Conservation (phyloP, 768 basidiomycete species). For the Peribolospora kevripleyi region DNA sequence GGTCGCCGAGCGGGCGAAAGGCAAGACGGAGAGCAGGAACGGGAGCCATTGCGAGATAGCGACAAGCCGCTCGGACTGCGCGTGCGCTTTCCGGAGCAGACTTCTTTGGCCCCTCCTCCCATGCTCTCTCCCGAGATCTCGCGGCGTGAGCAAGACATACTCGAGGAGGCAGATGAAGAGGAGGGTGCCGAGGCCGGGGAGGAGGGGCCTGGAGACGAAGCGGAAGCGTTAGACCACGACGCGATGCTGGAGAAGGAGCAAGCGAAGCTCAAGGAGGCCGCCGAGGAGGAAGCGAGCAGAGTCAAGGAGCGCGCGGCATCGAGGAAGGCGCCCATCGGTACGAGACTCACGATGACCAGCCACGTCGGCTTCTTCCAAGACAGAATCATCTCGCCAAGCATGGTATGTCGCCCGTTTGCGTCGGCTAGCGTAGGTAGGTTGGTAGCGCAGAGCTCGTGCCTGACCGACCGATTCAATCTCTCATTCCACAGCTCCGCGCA, state of each 20-base stretch:
- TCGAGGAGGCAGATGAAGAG: slow-evolving; percentile 32
- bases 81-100: slow-evolving; percentile 12
- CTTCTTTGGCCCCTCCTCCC: neutral
- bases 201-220: slow-evolving; percentile 11
- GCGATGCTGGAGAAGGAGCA: slow-evolving; percentile 28
- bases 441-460: neutral
- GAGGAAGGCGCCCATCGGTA: slow-evolving; percentile 40
- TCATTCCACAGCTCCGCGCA: slow-evolving; percentile 61
- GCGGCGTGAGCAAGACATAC: slow-evolving; percentile 6
- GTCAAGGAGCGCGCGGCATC: slow-evolving; percentile 23
- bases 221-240: neutral
- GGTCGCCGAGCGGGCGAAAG: too few relatives aligned
- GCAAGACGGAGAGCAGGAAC: neutral
- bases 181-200: slow-evolving; percentile 22
- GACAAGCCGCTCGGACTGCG: slow-evolving; percentile 15
- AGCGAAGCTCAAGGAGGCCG: slow-evolving; percentile 25
- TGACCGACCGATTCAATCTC: neutral
- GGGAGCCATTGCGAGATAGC: neutral
- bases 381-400: slow-evolving; percentile 69
- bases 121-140: neutral
- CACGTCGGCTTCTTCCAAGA: slow-evolving; percentile 33
- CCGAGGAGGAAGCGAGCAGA: slow-evolving; percentile 10
- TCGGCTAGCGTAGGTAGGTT: neutral
- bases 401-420: slow-evolving; percentile 36
- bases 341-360: slow-evolving; percentile 81